phyloP scores from a whole-genome alignment of 257 asterid genomes.

The Fraxinus pennsylvanica region DNA sequence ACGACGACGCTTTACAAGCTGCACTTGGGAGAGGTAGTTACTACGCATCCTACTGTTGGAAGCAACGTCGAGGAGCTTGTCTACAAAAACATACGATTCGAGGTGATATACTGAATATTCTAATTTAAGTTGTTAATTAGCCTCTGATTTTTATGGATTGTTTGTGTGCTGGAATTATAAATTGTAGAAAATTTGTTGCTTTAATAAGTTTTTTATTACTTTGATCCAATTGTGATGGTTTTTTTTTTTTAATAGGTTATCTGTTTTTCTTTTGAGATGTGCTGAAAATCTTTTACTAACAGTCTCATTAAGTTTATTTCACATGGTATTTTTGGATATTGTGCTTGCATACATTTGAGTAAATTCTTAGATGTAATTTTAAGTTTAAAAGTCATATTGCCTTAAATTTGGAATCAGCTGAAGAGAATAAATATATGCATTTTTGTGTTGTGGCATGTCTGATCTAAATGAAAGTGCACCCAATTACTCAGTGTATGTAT shows the following conservation, averaged over 20 bases:
- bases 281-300: background rate
- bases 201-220: background rate
- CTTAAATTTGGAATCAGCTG: background rate
- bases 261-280: background rate
- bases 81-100: conserved; percentile 87
- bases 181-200: background rate
- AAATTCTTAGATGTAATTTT: background rate
- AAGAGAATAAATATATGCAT: background rate
- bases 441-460: background rate
- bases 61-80: conserved; percentile 98
- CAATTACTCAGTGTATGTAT: background rate
- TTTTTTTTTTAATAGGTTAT: background rate
- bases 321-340: background rate
- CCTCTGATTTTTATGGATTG: background rate
- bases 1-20: conserved; percentile 97
- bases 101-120: conserved; percentile 44
- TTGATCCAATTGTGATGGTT: background rate
- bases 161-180: background rate
- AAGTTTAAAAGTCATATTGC: background rate
- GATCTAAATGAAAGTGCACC: background rate
- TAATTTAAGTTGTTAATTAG: background rate
- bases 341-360: background rate
- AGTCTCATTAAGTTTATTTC: background rate
- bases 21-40: conserved; percentile 89
- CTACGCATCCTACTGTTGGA: conserved; percentile 97